Base-by-base conservation (phyloP, 306 rosid genomes). In the Delonix regia region DNA sequence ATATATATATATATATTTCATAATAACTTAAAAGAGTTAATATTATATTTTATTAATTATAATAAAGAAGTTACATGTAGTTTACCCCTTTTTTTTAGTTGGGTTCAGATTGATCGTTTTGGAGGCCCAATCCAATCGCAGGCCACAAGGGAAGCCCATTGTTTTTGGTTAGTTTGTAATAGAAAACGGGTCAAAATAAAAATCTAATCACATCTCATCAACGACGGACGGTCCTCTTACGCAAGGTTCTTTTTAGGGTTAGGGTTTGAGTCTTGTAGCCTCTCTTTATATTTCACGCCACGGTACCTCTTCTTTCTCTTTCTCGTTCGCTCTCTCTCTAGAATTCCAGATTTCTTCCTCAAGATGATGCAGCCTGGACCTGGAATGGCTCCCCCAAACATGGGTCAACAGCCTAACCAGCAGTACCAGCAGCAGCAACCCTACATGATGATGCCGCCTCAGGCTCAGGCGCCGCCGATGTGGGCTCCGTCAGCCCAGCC, bases 401-500 rank as follows among this genome's bases (percentile, higher is more conserved):
- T 87, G 85, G 76, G 78, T 51, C 96, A 83, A 67, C 98, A 92
- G 71, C 86, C 89, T 6, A 65, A 51, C 73, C 94, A 85, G 49
- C 94, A 87, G 71, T 83, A 91, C 47, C 90, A 83, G 48, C 90
- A 89, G 45, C 88, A 80, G 7, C 85, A 79, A 75, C 90, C 97
- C 1, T 94, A 94, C 86, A 90, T 92, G 98, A 90, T 94, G 97
- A 90, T 94, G 92, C 90, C 90, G 6, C 93, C 93, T 1, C 96
- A 87, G 63, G 83, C 92, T 3, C 90, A 86, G 41, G 75, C 80
- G 2, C 83, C 92, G 0, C 84, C 53, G 47, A 86, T 93, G 90
- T 91, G 96, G 98, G 84, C 90, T 30, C 83, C 83, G 0, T 75
- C 87, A 7, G 78, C 83, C 22, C 96, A 88, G 18, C 80, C 89